Evolutionary conservation across 2,329 filamentous ascomycete species (phyloP).

Genomic region (Pseudogymnoascus pannorum): DNA sequence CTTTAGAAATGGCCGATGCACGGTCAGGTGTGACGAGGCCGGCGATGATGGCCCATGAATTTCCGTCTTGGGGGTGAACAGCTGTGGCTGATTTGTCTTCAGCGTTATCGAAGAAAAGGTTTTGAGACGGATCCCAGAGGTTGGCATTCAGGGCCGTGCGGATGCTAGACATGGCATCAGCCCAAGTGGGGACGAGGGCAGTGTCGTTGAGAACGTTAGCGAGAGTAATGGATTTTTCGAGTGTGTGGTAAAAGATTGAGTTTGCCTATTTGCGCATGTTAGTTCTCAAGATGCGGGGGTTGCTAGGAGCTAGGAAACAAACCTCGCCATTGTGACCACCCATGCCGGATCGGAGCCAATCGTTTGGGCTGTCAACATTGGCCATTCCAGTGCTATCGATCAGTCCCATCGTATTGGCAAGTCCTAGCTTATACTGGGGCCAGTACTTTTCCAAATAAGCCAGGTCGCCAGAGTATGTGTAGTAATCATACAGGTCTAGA

Average conservation of each 20-base stretch:
- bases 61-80: slow-evolving; percentile 53
- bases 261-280: background rate
- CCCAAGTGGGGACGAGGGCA: slow-evolving; percentile 31
- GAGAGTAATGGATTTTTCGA: background rate
- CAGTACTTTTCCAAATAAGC: slow-evolving; percentile 41
- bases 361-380: slow-evolving; percentile 13
- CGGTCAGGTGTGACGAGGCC: slow-evolving; percentile 35
- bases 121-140: slow-evolving; percentile 36
- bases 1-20: slow-evolving; percentile 33
- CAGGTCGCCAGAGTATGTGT: slow-evolving; percentile 47
- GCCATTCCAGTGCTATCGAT: slow-evolving; percentile 1
- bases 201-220: slow-evolving; percentile 27
- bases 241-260: background rate
- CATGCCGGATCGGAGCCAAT: slow-evolving; percentile 26
- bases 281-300: background rate
- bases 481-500: slow-evolving; percentile 51
- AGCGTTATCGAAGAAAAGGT: slow-evolving; percentile 38
- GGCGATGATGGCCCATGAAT: slow-evolving; percentile 43
- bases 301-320: background rate
- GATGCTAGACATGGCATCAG: slow-evolving; percentile 22
- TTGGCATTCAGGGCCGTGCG: slow-evolving; percentile 30
- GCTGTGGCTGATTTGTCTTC: slow-evolving; percentile 34
- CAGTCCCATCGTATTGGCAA: slow-evolving; percentile 34
- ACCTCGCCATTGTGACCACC: slow-evolving; percentile 25
- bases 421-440: slow-evolving; percentile 40